Evolutionary conservation across 345 rosid species (phyloP).

Genomic region (Linum tenue): DNA sequence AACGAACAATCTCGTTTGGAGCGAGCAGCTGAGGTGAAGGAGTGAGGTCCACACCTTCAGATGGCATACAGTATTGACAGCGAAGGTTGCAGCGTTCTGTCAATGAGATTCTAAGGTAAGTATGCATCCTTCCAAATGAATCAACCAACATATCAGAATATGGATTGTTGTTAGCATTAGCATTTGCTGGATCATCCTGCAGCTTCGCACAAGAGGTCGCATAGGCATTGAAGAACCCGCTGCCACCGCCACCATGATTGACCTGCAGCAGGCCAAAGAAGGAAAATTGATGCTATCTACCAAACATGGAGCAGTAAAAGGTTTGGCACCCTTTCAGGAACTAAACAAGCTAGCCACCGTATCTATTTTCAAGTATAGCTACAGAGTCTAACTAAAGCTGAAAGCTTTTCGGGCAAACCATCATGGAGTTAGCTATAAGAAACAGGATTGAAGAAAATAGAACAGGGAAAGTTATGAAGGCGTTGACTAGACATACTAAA

Average conservation of each 20-base stretch:
- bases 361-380: not conserved
- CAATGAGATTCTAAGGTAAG: slow-evolving; percentile 80
- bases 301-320: not conserved
- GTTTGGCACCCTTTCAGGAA: not conserved
- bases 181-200: slow-evolving; percentile 25
- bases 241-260: not conserved
- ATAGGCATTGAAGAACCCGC: slow-evolving; percentile 3
- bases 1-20: slow-evolving; percentile 50
- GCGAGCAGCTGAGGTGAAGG: slow-evolving; percentile 56
- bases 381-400: not conserved
- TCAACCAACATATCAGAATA: slow-evolving; percentile 78
- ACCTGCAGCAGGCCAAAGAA: not conserved
- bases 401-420: not conserved
- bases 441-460: not conserved
- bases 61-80: slow-evolving; percentile 92
- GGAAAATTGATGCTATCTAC: not conserved
- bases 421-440: not conserved
- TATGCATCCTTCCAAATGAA: slow-evolving; percentile 82
- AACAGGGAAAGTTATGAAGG: no score
- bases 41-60: slow-evolving; percentile 85
- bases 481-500: not conserved
- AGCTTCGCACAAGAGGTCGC: slow-evolving; percentile 36
- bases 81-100: slow-evolving; percentile 92
- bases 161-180: slow-evolving; percentile 12
- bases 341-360: not conserved